phyloP scores from a whole-genome alignment of 768 basidiomycete species.

The Pisolithus marmoratus region DNA sequence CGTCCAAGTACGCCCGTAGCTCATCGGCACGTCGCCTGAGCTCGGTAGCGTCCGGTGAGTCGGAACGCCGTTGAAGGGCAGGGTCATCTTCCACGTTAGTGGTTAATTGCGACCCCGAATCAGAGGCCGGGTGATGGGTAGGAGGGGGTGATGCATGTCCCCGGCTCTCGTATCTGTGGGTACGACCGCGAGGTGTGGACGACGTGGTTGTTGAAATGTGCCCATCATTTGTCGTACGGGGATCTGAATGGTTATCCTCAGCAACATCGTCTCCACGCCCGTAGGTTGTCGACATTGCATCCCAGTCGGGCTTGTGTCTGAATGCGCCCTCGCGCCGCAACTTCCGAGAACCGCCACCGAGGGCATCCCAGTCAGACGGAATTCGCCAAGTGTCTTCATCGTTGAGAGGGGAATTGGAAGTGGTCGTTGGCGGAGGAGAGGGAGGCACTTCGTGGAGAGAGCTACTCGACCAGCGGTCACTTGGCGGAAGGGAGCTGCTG shows the following conservation, averaged over 20 bases:
- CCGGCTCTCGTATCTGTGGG: background rate
- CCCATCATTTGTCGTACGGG: background rate
- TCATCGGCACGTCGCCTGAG: background rate
- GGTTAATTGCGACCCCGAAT: background rate
- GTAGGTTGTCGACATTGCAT: background rate
- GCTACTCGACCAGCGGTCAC: background rate
- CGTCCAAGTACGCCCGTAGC: background rate
- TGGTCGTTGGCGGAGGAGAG: background rate
- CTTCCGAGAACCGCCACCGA: background rate
- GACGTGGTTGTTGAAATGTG: background rate
- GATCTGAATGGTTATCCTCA: background rate
- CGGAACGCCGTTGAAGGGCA: background rate
- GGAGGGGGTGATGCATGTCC: background rate
- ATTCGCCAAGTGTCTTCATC: background rate
- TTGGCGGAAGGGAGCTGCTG: background rate
- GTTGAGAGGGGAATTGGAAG: background rate
- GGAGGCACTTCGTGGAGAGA: background rate
- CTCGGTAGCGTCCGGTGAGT: background rate
- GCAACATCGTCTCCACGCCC: background rate
- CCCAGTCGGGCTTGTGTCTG: background rate
- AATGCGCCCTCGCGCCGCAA: slow-evolving; percentile 3
- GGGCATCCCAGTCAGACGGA: background rate
- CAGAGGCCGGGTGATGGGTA: background rate
- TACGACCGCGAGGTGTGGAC: background rate
- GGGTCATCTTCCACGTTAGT: background rate